Evolutionary conservation across 495 filamentous ascomycete genomes (phyloP), one percentile per base, ranked within the genome.

Genomic region (Aspergillus sparsus): DNA sequence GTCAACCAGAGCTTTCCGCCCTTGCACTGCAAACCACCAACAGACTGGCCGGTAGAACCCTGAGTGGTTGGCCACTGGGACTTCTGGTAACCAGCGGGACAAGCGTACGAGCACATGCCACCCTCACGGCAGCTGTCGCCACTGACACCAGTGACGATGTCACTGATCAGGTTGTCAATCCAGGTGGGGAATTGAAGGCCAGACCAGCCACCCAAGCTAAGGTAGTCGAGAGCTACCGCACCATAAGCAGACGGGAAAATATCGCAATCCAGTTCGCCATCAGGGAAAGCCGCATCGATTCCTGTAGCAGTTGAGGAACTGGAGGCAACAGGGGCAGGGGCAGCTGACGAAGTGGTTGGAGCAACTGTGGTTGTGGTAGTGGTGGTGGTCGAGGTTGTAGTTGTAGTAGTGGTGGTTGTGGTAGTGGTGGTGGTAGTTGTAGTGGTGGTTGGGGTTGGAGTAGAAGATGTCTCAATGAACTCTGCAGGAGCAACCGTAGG

Each of bases 61-160:
- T 98, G 94, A 33, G 71, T 82, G 31, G 60, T 67, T 37, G 95
- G 94, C 92, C 92, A 98, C 74, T 98, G 93, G 41, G 87, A 83
- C 83, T 97, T 97, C 67, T 93, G 87, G 78, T 92, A 97, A 54
- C 93, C 93, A 47, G 87, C 69, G 7, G 94, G 93, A 78, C 94
- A 98, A 53, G 89, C 90, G 68, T 98, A 98, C 6, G 93, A 96
- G 82, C 94, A 97, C 77, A 91, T 89, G 46, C 80, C 76, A 41
- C 85, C 87, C 8, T 78, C 69, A 27, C 62, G 71, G 74, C 91
- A 92, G 50, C 69, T 71, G 34, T 79, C 70, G 10, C 80, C 81
- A 15, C 71, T 73, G 51, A 87, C 83, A n/a, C 75, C 76, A 55
- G 88, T 87, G 44, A 79, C 81, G 57, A 90, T 91, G 55, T 83